Base-by-base conservation (phyloP, 208 protist genomes). In the Crithidia acanthocephali region DNA sequence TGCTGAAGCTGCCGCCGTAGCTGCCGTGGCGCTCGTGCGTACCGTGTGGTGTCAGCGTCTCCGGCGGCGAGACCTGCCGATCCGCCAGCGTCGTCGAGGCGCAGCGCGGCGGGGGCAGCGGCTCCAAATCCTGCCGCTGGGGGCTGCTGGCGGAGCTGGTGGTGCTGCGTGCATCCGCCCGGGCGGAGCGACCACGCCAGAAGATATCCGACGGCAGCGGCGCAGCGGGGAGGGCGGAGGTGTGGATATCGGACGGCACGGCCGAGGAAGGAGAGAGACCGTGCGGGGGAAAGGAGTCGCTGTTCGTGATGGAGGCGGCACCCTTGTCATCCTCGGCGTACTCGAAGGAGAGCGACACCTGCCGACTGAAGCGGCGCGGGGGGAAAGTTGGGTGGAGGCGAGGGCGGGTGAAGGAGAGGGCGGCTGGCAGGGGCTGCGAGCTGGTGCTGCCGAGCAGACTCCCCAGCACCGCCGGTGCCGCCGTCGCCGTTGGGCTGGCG, bases 81-180 rank as follows among this genome's bases (percentile, higher is more conserved):
- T 65, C 59, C 15, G 42, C 25, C 16, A 51, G 59, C 18, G 28
- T 52, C 18, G 44, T 37, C 1, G 59, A 40, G 42, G 42, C n/a
- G 28, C 59, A 20, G 59, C 59, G 42, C 13, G 59, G 59, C 44
- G 44, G 32, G 37, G 44, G 37, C 18, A 45, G 60, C 9, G 28
- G 0, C 9, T 75, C 70, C 33, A 52, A 10, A 16, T 75, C 58
- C 22, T 66, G 68, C 68, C 42, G 68, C 32, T 27, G 56, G 15
- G 42, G 51, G 35, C 50, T 45, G 63, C 16, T 57, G 23, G 51
- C 40, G 35, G 51, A 50, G 35, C 51, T 59, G 5, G 63, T 18
- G 10, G 22, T 20, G 37, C 63, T 45, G 33, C 63, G 51, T 8
- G 6, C 47, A 37, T 68, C 51, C n/a, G 25, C 22, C 18, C 60